phyloP scores from a whole-genome alignment of 257 asterid genomes.

The Penstemon davidsonii region DNA sequence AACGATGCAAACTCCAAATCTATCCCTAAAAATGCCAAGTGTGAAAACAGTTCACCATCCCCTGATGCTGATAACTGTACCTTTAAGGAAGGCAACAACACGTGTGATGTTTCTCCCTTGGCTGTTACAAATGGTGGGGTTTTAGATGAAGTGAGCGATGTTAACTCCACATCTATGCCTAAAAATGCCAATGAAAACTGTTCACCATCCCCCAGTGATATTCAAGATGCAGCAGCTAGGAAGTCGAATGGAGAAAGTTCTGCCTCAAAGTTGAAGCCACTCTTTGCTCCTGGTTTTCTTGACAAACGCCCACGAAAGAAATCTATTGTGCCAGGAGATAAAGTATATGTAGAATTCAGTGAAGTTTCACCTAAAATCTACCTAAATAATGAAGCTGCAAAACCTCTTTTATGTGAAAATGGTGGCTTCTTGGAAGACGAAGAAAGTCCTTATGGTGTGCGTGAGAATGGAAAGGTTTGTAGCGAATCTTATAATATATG shows the following conservation, averaged over 20 bases:
- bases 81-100: constrained; percentile 27
- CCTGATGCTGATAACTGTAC: constrained; percentile 16
- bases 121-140: constrained; percentile 22
- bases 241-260: constrained; percentile 34
- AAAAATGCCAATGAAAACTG: constrained; percentile 27
- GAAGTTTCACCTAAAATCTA: constrained; percentile 18
- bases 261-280: constrained; percentile 49
- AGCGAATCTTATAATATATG: constrained; percentile 21
- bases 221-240: constrained; percentile 31
- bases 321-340: constrained; percentile 25
- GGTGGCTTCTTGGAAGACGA: constrained; percentile 30
- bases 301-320: constrained; percentile 44
- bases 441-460: constrained; percentile 23
- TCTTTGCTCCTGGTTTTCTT: constrained; percentile 64
- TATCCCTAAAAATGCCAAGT: constrained; percentile 21
- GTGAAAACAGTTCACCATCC: constrained; percentile 28
- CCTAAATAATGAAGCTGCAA: constrained; percentile 23
- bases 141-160: constrained; percentile 21
- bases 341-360: constrained; percentile 21
- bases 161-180: constrained; percentile 26
- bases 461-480: constrained; percentile 34
- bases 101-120: constrained; percentile 29
- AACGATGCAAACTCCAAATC: constrained; percentile 26
- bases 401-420: constrained; percentile 31
- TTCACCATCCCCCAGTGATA: constrained; percentile 20